These are phyloP conservation scores for Macrolepiota dolichaula DNA, from an alignment of 768 basidiomycete genomes.

Conservation along the genomic window DNA sequence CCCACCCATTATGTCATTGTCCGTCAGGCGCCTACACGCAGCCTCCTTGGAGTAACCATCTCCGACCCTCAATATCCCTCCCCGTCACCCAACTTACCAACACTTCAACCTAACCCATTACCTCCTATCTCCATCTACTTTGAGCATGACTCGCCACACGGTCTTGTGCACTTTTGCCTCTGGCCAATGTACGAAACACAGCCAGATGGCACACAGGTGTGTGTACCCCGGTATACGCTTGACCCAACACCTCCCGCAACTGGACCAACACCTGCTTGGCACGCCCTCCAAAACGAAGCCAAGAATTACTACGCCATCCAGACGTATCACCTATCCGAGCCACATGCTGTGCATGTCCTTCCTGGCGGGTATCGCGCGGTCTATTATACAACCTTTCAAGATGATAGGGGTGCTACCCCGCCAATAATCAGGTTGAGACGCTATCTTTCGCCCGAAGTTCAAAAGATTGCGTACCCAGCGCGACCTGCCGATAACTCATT, in stretches of 20 bases:
- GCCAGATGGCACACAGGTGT: not conserved
- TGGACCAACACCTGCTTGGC: conserved; percentile 21
- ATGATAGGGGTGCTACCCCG: conserved; percentile 29
- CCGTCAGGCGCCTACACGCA: not conserved
- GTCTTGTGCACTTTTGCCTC: conserved; percentile 31
- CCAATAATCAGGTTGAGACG: conserved; percentile 34
- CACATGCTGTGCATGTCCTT: conserved; percentile 29
- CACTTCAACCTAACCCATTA: conserved; percentile 23
- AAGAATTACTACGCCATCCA: not conserved
- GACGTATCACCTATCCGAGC: conserved; percentile 21
- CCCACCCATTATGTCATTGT: conserved; percentile 3
- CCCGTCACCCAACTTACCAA: conserved; percentile 9
- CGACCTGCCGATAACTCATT: conserved; percentile 5
- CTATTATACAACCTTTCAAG: conserved; percentile 31
- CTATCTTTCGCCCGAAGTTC: conserved; percentile 28
- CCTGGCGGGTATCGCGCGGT: conserved; percentile 43
- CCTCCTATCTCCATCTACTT: conserved; percentile 39
- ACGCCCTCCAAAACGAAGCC: conserved; percentile 8
- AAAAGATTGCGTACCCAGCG: not conserved
- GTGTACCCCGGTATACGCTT: not conserved
- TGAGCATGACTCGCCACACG: conserved; percentile 24
- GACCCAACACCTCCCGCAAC: conserved; percentile 16
- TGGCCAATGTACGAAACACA: conserved; percentile 11
- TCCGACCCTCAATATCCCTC: conserved; percentile 11
- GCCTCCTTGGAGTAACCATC: conserved; percentile 3